Evolutionary conservation across 2,329 filamentous ascomycete species (phyloP).

Genomic region (Botryotinia calthae): DNA sequence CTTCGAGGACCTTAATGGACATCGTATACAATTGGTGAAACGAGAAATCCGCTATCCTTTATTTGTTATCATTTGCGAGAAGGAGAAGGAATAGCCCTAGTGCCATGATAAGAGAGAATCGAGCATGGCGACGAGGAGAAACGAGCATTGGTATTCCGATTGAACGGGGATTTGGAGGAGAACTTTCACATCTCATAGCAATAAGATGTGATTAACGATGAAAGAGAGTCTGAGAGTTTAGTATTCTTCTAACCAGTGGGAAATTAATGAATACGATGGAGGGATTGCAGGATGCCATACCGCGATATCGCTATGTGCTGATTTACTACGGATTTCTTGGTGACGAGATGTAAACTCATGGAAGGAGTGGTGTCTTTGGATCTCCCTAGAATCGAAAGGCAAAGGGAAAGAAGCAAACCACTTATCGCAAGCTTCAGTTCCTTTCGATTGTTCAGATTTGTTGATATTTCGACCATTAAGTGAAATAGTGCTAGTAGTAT

Average conservation of each 20-base stretch:
- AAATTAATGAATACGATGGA: neutral
- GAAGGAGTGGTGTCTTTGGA: neutral
- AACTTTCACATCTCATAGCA: neutral
- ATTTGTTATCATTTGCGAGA: neutral
- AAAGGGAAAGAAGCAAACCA: neutral
- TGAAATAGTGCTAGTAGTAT: neutral
- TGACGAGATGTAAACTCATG: neutral
- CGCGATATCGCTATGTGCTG: neutral
- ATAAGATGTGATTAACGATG: neutral
- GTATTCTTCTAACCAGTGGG: neutral
- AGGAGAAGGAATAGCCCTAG: neutral
- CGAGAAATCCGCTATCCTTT: neutral
- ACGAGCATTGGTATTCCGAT: neutral
- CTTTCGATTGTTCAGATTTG: accelerated
- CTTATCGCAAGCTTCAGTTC: neutral
- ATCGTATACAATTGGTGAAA: neutral
- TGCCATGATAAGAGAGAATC: neutral
- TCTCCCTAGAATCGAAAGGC: neutral
- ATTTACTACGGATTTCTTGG: neutral
- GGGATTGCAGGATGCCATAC: neutral
- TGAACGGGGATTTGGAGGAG: neutral
- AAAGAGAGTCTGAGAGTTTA: neutral
- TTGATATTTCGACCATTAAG: neutral
- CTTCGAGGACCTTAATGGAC: neutral
- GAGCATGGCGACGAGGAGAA: neutral